Base-by-base conservation (phyloP, 169 alveolate species). In the Plasmodium cynomolgi region DNA sequence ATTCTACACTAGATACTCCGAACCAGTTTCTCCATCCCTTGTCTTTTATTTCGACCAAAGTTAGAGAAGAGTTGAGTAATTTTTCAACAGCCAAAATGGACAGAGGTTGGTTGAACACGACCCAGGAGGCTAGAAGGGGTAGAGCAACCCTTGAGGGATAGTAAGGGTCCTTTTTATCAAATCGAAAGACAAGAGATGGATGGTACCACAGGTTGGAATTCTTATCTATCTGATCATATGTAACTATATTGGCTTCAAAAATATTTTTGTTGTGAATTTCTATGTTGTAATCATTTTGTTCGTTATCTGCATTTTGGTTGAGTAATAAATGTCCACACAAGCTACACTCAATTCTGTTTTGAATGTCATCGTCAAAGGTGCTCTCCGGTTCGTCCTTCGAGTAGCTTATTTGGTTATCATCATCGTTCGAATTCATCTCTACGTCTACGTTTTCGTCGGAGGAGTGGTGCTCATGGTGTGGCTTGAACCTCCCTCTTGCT, bases 121-220 rank as follows among this genome's bases (percentile, higher is more conserved):
- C 95, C 98, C 98, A 97, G 8, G 98, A 97, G 41, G 98, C 97
- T 56, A 98, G 91, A 11, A 98, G 95, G 15, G 99, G 99, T 88
- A 97, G 84, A 20, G 98, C 98, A 81, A 97, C 98, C 84, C 97
- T 98, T 20, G 97, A 96, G 1, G 98, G 99, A 84, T 97, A 98
- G 88, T 97, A 98, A 6, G 99, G 99, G 31, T 98, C 98, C 54
- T 94, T 95, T 47, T 95, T 93, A 84, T 97, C 98, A 86, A 98
- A 97, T 34, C 98, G 83, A 17, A 98, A 98, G 26, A 98, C 98
- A 79, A 98, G 93, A 7, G 98, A 97, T 39, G 98, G 97, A 81
- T 98, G 98, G 83, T 95, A 98, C 99, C 99, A 97, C 71, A 98
- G 83, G 44, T 96, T 93, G 4, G 99, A 98, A 84, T 98, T 98